A percentile compares a stretch with the other conserved stretches of the same genome.
These are phyloP conservation scores for Filobasidium floriforme DNA, from an alignment of 768 basidiomycete species.

Conservation along the genomic window DNA sequence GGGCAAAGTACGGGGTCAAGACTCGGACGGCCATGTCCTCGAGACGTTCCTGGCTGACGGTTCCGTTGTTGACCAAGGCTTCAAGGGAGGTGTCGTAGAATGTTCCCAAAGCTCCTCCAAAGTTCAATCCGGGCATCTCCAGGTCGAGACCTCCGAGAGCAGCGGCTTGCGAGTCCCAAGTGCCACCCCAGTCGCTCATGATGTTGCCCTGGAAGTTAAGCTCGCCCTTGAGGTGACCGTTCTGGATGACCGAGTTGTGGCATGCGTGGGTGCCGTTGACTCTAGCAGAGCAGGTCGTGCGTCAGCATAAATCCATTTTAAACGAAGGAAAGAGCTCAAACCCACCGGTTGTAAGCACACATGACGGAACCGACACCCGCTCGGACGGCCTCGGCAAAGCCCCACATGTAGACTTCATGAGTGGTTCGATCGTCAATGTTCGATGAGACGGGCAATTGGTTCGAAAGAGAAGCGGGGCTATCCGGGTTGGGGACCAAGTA, in stretches of 20 bases:
- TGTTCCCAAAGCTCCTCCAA: conserved; percentile 22
- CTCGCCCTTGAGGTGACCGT: conserved; percentile 42
- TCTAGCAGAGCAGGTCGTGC: neutral
- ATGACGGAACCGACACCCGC: conserved; percentile 43
- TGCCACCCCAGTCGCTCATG: conserved; percentile 21
- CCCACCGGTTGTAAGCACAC: conserved; percentile 24
- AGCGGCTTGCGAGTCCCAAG: conserved; percentile 12
- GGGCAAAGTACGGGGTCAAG: conserved; percentile 51
- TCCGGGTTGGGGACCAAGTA: neutral
- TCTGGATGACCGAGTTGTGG: conserved; percentile 38
- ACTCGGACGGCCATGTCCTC: conserved; percentile 41
- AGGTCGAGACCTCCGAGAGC: conserved; percentile 35
- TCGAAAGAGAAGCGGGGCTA: neutral
- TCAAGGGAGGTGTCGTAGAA: conserved; percentile 8
- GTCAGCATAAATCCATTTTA: neutral
- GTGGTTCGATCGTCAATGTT: conserved; percentile 38
- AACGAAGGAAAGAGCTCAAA: neutral
- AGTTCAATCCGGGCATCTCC: conserved; percentile 34
- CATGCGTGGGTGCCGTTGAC: conserved; percentile 44
- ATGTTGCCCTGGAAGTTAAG: conserved; percentile 40
- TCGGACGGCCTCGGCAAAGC: conserved; percentile 45
- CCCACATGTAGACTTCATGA: conserved; percentile 45
- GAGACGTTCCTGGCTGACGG: conserved; percentile 29
- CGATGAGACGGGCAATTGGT: conserved; percentile 23
- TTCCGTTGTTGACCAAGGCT: conserved; percentile 28